A percentile compares a stretch with the other conserved stretches of the same genome.
These are phyloP conservation scores for Ascocoryne sarcoides DNA, from an alignment of 2,329 filamentous ascomycete species.

Conservation along the genomic window DNA sequence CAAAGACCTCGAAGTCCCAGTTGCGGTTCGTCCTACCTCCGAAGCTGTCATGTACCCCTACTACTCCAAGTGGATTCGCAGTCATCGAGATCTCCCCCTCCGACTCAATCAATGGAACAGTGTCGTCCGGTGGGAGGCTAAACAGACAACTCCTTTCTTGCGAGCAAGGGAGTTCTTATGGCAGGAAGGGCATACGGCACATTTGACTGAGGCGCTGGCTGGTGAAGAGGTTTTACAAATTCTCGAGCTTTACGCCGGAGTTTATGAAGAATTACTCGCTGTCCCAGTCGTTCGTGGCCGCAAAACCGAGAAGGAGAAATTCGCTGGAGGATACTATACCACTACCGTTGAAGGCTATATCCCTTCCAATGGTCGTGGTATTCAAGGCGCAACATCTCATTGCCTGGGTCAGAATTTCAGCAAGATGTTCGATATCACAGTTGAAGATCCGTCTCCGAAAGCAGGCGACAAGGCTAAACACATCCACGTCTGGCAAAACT, in stretches of 20 bases:
- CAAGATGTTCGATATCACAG: slow-evolving; percentile 98
- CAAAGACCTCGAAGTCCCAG: slow-evolving; percentile 77
- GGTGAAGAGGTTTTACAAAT: slow-evolving; percentile 85
- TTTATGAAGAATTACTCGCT: slow-evolving; percentile 90
- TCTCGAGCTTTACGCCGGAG: slow-evolving; percentile 80
- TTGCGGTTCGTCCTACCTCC: slow-evolving; percentile 59
- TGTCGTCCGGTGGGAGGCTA: slow-evolving; percentile 92
- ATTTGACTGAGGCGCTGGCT: slow-evolving; percentile 75
- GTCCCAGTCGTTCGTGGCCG: slow-evolving; percentile 86
- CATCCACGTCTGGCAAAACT: slow-evolving; percentile 95
- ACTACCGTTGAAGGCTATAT: slow-evolving; percentile 97
- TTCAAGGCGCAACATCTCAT: slow-evolving; percentile 93
- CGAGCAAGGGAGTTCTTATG: slow-evolving; percentile 92
- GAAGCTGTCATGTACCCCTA: slow-evolving; percentile 90
- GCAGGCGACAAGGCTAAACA: slow-evolving; percentile 67
- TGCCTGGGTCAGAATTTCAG: slow-evolving; percentile 91
- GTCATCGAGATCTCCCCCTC: slow-evolving; percentile 87
- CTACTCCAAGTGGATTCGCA: slow-evolving; percentile 95
- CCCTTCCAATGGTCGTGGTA: slow-evolving; percentile 87
- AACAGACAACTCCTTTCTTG: slow-evolving; percentile 81
- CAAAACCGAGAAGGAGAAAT: slow-evolving; percentile 98
- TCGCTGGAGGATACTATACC: slow-evolving; percentile 92
- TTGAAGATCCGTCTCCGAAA: slow-evolving; percentile 76
- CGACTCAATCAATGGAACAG: slow-evolving; percentile 97
- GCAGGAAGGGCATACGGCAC: slow-evolving; percentile 81